Base-by-base conservation (phyloP, 129 eudicot species). In the Deinandra increscens region DNA sequence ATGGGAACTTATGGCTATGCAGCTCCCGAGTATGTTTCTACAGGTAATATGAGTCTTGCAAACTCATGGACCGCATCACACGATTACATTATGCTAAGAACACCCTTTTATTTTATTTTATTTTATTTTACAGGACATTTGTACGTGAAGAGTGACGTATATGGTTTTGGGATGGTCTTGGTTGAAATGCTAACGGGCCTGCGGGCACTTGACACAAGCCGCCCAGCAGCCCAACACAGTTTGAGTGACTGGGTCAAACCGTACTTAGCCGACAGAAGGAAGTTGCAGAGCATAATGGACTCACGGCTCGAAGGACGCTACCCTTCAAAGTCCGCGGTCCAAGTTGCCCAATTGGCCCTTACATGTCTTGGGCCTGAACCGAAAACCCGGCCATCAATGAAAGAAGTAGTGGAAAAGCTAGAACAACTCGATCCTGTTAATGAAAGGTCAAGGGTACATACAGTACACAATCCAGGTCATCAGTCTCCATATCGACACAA, bases 1-100 rank as follows among this genome's bases (percentile, higher is more conserved):
- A 83, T 86, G 92, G 92, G 92, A 20, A 86, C 92, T 45, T 71
- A 79, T 34, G 92, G 93, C 65, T 86, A 86, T 81, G 93, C 93
- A 43, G 93, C 93, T 70, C 93, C 93, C 0, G 93, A 86, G 43
- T 86, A 86, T 59, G 88, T 86, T 34, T 86, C 93, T 7, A 86
- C 93, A 76, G 93, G 93, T 86, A 79, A 75, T 20, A 15, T 18
- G 59, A 60, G 43, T 44, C 37, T 17, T 9, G 9, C 12, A 17
- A 60, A 15, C 23, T 46, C 39, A 45, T 60, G 12, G 38, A 26
- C 69, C 56, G 0, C 62, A 53, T 3, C 53, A 46, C 4, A 4
- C 20, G 41, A n/a, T 7, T 56, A 49, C 36, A 62, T 37, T 23
- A n/a, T 45, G 29, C 29, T 36, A 36, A 36, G 6, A 36, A 36